Evolutionary conservation across 495 filamentous ascomycete genomes (phyloP).

Genomic region (Polyplosphaeria fusca): DNA sequence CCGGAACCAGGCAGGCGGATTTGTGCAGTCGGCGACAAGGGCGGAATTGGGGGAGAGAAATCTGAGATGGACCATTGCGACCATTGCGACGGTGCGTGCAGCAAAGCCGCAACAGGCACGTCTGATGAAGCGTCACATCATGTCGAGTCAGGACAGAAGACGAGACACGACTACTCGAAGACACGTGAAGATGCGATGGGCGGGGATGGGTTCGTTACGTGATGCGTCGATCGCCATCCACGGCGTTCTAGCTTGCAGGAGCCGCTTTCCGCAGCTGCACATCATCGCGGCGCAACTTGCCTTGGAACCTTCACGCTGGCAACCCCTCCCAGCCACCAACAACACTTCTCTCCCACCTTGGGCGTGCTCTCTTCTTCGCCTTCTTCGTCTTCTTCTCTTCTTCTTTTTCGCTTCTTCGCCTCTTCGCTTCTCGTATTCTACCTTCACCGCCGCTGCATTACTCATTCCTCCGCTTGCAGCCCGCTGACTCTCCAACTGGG

Average conservation of each 20-base stretch:
- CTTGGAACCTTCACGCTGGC: background rate
- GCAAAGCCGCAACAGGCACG: too few relatives aligned
- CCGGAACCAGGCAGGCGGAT: too few relatives aligned
- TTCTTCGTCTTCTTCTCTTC: too few relatives aligned
- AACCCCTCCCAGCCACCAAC: background rate
- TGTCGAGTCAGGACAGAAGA: too few relatives aligned
- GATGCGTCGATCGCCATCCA: background rate
- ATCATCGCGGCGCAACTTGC: background rate
- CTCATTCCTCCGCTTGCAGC: constrained; percentile 8
- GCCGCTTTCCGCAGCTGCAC: background rate
- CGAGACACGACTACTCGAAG: too few relatives aligned
- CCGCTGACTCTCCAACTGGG: constrained; percentile 19
- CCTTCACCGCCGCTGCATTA: constrained; percentile 17
- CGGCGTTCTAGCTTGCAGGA: background rate
- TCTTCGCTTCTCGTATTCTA: constrained; percentile 31
- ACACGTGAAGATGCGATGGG: too few relatives aligned
- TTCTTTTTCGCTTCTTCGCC: constrained; percentile 9
- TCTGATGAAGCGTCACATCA: too few relatives aligned
- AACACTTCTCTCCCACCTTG: background rate
- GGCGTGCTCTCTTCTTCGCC: background rate
- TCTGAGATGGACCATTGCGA: too few relatives aligned
- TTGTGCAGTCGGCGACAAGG: too few relatives aligned
- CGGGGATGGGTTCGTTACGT: too few relatives aligned
- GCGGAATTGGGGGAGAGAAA: too few relatives aligned
- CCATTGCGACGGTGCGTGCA: too few relatives aligned